Percentiles rank a stretch among this genome's conserved stretches.
phyloP scores from a whole-genome alignment of 108 stramenopile species.

The Chaetoceros muelleri region DNA sequence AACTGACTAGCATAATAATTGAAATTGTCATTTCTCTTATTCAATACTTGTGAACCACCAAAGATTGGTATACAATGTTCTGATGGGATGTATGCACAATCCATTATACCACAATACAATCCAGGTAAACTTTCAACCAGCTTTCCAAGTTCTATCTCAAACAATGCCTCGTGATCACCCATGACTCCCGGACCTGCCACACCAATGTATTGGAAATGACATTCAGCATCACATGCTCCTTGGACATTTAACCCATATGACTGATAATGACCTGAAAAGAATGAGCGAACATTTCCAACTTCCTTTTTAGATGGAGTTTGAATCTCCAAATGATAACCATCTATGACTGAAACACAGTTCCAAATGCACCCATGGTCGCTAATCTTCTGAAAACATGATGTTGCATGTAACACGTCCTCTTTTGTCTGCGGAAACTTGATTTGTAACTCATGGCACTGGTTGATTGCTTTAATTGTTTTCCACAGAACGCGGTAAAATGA shows the following conservation, averaged over 20 bases:
- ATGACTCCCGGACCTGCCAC: constrained; percentile 9
- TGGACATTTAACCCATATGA: constrained; percentile 11
- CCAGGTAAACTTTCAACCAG: not conserved
- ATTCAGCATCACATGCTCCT: constrained; percentile 5
- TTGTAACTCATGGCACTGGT: no score
- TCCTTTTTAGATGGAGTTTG: no score
- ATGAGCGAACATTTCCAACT: not conserved
- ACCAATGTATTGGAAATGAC: constrained; percentile 1
- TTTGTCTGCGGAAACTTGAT: no score
- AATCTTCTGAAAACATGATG: no score
- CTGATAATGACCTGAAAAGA: constrained; percentile 11
- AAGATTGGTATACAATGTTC: not conserved
- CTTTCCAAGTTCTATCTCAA: no score
- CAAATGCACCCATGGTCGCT: no score
- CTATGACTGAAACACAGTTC: no score
- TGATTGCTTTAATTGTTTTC: constrained; percentile 9
- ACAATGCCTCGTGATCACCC: no score
- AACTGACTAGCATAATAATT: constrained; percentile 17
- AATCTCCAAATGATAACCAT: no score
- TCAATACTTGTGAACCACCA: not conserved
- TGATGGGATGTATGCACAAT: not conserved
- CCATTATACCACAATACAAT: not conserved
- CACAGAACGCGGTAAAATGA: constrained; percentile 7
- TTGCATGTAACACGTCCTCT: no score
- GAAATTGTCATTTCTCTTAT: constrained; percentile 5